Evolutionary conservation across 768 basidiomycete species (phyloP), one percentile per base, ranked within the genome.

Genomic region (Auricularia cornea): DNA sequence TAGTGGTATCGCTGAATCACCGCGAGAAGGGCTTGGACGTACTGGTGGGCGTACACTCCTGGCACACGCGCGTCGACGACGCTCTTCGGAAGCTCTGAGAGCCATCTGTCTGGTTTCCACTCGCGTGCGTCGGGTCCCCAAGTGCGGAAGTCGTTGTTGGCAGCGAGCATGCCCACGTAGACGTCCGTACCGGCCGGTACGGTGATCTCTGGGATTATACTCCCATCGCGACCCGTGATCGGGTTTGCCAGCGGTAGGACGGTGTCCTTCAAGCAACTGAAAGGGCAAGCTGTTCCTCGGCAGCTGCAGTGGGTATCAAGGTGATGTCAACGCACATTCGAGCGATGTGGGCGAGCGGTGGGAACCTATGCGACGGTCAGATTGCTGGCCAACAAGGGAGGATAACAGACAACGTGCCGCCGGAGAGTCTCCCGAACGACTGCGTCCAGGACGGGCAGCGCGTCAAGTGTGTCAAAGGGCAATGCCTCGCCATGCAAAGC

Each of bases 81-180:
- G n/a, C 68, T 60, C 6, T 75, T 68, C 6, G 79, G 80, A 20
- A 80, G 69, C 0, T 74, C 73, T 2, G 71, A 66, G 1, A 81
- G 70, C 82, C 81, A 83, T 23, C 82, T 70, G 66, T 83, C 80
- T 1, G 81, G 82, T 65, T 80, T 81, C 80, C 80, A 83, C 62
- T 81, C 77, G n/a, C 68, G 62, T 2, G 78, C 75, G 63, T 84
- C 81, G 12, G 70, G 68, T 10, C 82, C 83, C 82, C 81, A 83
- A 6, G 30, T 66, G 1, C 71, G 71, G 16, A 73, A 74, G 66
- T 78, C 75, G 20, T 73, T 68, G 63, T 83, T 83, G 30, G 74
- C 68, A 29, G 69, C 70, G 12, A 76, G 44, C 35, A 81, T 72
- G 1, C 76, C 78, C 18, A 80, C 67, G 26, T 75, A 64, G 16